A percentile compares a stretch with the other conserved stretches of the same genome.
Conservation (phyloP, 805 yeast genomes). For the Yamadazyma ubonensis region DNA sequence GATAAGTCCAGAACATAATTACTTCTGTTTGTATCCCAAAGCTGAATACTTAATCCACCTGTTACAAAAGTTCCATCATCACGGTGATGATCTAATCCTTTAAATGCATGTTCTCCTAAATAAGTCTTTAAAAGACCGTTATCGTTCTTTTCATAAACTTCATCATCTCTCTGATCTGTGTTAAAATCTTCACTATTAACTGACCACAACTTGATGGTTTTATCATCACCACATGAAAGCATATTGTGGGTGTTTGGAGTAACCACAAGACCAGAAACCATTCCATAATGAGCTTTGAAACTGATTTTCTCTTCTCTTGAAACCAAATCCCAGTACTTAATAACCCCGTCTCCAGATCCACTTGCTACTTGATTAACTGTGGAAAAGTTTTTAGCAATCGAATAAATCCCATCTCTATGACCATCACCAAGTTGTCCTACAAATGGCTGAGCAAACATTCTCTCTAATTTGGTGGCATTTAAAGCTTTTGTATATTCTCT, state of each 20-base stretch:
- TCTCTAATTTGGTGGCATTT: constrained; percentile 91
- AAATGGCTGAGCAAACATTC: constrained; percentile 98
- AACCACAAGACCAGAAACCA: constrained; percentile 78
- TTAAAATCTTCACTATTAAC: constrained; percentile 56
- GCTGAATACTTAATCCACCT: constrained; percentile 83
- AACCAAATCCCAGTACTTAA: constrained; percentile 91
- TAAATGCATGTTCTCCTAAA: constrained; percentile 80
- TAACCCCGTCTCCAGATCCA: constrained; percentile 93
- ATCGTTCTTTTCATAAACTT: constrained; percentile 28
- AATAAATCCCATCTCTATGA: constrained; percentile 91
- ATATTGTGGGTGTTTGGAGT: constrained; percentile 58
- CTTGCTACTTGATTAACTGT: constrained; percentile 76
- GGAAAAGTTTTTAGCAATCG: constrained; percentile 74
- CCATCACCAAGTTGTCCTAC: constrained; percentile 93
- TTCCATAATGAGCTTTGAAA: constrained; percentile 86
- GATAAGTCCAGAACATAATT: constrained; percentile 74
- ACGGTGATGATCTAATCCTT: constrained; percentile 83
- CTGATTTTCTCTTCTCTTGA: constrained; percentile 72
- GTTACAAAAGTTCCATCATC: constrained; percentile 76
- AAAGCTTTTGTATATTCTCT: constrained; percentile 93
- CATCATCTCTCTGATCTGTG: constrained; percentile 28
- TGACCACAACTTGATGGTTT: constrained; percentile 86
- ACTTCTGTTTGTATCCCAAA: constrained; percentile 89
- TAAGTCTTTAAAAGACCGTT: constrained; percentile 73
- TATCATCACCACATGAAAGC: constrained; percentile 88